Evolutionary conservation across 306 rosid genomes (phyloP).

Genomic region (Ormosia emarginata): DNA sequence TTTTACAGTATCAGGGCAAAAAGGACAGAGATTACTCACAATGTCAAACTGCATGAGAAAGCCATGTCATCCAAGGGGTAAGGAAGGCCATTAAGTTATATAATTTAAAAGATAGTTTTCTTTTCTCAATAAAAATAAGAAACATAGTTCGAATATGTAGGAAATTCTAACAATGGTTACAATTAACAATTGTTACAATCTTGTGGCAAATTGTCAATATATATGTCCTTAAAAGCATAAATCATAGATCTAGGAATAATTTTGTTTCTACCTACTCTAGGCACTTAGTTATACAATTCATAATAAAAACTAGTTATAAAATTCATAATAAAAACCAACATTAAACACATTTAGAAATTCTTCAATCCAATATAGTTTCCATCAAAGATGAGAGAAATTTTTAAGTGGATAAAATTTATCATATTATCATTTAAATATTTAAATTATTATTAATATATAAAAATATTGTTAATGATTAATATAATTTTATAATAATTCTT

Average conservation of each 20-base stretch:
- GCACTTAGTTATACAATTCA: slow-evolving; percentile 21
- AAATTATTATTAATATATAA: no score
- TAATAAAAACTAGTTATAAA: slow-evolving; percentile 13
- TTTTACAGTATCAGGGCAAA: not conserved
- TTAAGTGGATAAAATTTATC: no score
- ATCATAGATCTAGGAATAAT: slow-evolving; percentile 7
- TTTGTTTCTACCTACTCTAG: slow-evolving; percentile 21
- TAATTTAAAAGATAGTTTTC: not conserved
- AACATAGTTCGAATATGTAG: not conserved
- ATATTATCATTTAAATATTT: no score
- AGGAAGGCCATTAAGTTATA: not conserved
- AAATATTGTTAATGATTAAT: no score
- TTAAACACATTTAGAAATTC: not conserved
- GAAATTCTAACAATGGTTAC: slow-evolving; percentile 14
- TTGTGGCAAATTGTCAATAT: slow-evolving; percentile 6
- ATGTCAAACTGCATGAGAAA: not conserved
- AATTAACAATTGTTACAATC: slow-evolving; percentile 23
- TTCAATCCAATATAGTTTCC: not conserved
- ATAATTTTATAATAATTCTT: no score
- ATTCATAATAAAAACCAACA: slow-evolving; percentile 18
- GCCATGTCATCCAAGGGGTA: not conserved
- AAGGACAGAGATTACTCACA: not conserved
- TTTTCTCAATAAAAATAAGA: not conserved
- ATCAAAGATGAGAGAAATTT: no score
- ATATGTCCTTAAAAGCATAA: slow-evolving; percentile 18